These are phyloP conservation scores for Alternaria burnsii DNA, from an alignment of 2,329 filamentous ascomycete species.

Conservation along the genomic window DNA sequence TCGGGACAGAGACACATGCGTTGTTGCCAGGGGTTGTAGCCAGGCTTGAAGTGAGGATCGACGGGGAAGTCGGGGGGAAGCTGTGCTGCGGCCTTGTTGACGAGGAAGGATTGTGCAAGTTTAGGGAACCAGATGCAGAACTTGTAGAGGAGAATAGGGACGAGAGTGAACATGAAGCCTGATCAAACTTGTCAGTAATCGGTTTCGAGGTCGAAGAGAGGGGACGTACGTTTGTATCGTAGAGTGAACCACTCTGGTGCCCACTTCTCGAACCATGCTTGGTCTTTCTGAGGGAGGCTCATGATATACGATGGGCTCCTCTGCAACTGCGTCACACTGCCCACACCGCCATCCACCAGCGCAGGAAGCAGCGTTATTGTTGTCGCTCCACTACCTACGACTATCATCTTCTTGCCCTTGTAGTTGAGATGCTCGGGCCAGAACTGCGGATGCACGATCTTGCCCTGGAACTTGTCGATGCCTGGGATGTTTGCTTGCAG, in stretches of 20 bases:
- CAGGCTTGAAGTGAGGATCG: slow-evolving; percentile 58
- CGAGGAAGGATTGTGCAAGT: slow-evolving; percentile 57
- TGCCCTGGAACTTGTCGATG: slow-evolving; percentile 70
- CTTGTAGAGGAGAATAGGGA: slow-evolving; percentile 58
- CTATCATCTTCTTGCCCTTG: slow-evolving; percentile 70
- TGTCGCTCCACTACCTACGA: slow-evolving; percentile 82
- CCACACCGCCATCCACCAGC: slow-evolving; percentile 68
- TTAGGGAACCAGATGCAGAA: slow-evolving; percentile 64
- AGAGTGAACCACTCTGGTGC: slow-evolving; percentile 61
- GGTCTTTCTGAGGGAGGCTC: slow-evolving; percentile 56
- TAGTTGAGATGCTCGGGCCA: slow-evolving; percentile 77
- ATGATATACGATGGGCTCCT: slow-evolving; percentile 73
- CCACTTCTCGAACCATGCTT: slow-evolving; percentile 47
- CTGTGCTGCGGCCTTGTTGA: slow-evolving; percentile 54
- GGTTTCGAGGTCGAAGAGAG: neutral
- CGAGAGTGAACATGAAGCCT: slow-evolving; percentile 59
- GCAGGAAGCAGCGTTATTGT: slow-evolving; percentile 79
- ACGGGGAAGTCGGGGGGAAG: slow-evolving; percentile 59
- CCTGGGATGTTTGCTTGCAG: slow-evolving; percentile 70
- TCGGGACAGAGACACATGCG: slow-evolving; percentile 75
- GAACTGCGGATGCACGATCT: slow-evolving; percentile 74
- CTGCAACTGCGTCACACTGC: slow-evolving; percentile 79
- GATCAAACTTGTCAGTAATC: neutral
- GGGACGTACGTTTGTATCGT: slow-evolving; percentile 54
- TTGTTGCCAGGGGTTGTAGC: slow-evolving; percentile 70